Conservation (phyloP, 2,329 filamentous ascomycete genomes). For the Alternaria ventricosa region DNA sequence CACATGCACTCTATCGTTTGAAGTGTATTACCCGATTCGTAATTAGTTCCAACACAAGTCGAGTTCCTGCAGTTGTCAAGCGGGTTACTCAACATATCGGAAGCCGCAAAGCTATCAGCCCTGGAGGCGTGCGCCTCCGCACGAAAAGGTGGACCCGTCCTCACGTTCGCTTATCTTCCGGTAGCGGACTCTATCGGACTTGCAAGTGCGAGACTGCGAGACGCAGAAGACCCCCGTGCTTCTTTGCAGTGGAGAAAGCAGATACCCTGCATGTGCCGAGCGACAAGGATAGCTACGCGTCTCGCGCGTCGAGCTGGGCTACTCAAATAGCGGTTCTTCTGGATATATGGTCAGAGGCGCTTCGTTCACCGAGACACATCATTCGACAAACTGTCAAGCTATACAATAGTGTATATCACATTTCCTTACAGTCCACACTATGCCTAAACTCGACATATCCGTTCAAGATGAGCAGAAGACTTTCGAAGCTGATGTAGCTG, state of each 20-base stretch:
- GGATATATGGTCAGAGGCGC: not conserved
- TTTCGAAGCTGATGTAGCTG: slow-evolving; percentile 43
- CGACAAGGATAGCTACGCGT: not conserved
- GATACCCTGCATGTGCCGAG: not conserved
- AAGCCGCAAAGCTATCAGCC: not conserved
- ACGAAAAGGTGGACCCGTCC: not conserved
- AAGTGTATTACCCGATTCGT: too few species aligned
- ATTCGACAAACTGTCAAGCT: rapidly evolving
- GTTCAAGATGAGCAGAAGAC: slow-evolving; percentile 28
- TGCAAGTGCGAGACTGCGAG: not conserved
- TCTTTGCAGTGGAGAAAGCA: not conserved
- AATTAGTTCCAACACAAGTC: too few species aligned
- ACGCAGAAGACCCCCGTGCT: not conserved
- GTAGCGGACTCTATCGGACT: not conserved
- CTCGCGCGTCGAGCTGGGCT: not conserved
- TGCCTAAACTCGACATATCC: slow-evolving; percentile 20
- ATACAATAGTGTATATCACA: not conserved
- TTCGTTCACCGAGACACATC: not conserved
- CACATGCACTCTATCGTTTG: too few species aligned
- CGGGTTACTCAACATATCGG: rapidly evolving
- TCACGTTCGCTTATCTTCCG: not conserved
- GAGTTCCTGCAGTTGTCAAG: not conserved
- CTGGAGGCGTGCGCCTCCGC: not conserved
- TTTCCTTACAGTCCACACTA: not conserved
- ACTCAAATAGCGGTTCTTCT: too few species aligned